Base-by-base conservation (phyloP, 768 basidiomycete species). In the Phlebiopsis gigantea region DNA sequence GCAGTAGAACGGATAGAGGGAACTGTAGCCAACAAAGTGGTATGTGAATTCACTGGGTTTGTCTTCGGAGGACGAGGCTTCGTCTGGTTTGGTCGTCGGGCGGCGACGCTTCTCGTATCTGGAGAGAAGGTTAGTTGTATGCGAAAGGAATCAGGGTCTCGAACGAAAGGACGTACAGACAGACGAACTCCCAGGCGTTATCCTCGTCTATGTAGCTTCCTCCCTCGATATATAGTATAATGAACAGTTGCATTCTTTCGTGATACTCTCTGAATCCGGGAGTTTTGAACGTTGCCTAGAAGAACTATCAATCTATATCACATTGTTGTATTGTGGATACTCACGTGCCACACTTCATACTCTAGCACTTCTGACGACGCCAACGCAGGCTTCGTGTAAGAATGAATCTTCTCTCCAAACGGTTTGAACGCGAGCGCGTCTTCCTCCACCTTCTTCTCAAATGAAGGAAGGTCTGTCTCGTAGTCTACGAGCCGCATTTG, bases 171-270 rank as follows among this genome's bases (percentile, higher is more conserved):
- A 79, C 92, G 56, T 64, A 97, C 89, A 97, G 71, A 0, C 93
- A 76, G 42, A 85, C 81, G 69, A 98, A 98, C 68, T 98, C 93
- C 96, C 96, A 98, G 1, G 79, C 77, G 21, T 93, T 88, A 67
- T 98, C 96, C 5, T 91, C 90, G 62, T 98, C 96, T 62, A 99
- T 91, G 70, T 93, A 98, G 12, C 90, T 93, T 2, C 95, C 97
- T 10, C 82, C 97, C 68, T 99, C 97, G 64, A 99, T 93, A 72
- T 92, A 98, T 5, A 99, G 76, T 55, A 96, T 69, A 61, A 98
- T 92, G 69, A 97, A 98, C 49, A 98, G 68, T 71, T 98, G 97
- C 89, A 97, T 96, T 53, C 83, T 77, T 17, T 88, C 80, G 66
- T 98, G 96, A 59, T 92, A 93, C 70, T 96, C 93, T 66, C 77